phyloP scores from a whole-genome alignment of 2,329 filamentous ascomycete genomes.

The Aspergillus fijiensis region DNA sequence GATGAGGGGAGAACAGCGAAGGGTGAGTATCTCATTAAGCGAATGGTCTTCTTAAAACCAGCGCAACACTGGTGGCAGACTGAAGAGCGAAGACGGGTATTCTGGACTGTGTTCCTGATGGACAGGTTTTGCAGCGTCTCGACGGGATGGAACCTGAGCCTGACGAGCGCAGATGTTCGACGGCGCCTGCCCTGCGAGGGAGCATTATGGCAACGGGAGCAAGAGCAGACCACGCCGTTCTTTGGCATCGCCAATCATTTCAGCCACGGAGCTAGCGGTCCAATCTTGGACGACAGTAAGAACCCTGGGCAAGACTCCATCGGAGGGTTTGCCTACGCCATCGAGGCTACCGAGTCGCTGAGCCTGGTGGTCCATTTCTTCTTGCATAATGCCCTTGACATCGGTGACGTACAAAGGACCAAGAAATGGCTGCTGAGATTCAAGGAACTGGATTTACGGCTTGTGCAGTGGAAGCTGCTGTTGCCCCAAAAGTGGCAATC shows the following conservation, averaged over 20 bases:
- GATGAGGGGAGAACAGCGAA: slow-evolving; percentile 17
- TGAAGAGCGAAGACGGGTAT: slow-evolving; percentile 39
- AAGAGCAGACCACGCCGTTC: slow-evolving; percentile 35
- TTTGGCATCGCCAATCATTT: slow-evolving; percentile 42
- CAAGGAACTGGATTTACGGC: slow-evolving; percentile 29
- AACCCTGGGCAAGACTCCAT: slow-evolving; percentile 16
- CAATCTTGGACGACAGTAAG: neutral
- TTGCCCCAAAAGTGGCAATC: slow-evolving; percentile 32
- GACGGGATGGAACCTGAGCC: slow-evolving; percentile 38
- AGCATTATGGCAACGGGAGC: slow-evolving; percentile 30
- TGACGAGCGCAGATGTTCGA: slow-evolving; percentile 35
- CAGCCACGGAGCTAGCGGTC: slow-evolving; percentile 1
- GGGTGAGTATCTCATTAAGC: slow-evolving; percentile 33
- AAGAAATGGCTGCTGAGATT: slow-evolving; percentile 36
- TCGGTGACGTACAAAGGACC: slow-evolving; percentile 28
- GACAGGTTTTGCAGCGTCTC: slow-evolving; percentile 39
- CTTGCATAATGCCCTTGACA: slow-evolving; percentile 32
- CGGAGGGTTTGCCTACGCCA: slow-evolving; percentile 23
- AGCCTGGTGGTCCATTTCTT: slow-evolving; percentile 39
- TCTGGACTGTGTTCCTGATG: slow-evolving; percentile 41
- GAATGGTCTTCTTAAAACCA: slow-evolving; percentile 38
- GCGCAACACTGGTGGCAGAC: slow-evolving; percentile 30
- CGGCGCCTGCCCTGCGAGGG: slow-evolving; percentile 39
- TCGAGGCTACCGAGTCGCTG: slow-evolving; percentile 35
- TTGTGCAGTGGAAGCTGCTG: slow-evolving; percentile 35